Conservation (phyloP, 208 protist species). For the Wallacemonas collosoma region DNA sequence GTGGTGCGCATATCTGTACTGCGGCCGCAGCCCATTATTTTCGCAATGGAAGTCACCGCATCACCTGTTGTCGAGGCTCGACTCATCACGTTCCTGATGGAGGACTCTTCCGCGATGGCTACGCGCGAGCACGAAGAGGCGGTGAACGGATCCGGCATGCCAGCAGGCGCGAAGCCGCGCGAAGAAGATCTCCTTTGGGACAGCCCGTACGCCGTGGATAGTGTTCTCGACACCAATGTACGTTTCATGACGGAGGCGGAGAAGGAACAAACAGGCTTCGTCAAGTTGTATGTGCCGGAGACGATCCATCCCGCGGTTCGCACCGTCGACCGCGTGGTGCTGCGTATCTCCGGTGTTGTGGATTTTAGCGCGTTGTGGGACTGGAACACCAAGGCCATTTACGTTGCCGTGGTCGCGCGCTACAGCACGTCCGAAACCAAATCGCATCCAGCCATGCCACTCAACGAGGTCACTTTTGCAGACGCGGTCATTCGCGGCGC, state of each 20-base stretch:
- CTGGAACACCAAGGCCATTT: slow-evolving; percentile 85
- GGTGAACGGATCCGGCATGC: too few relatives aligned
- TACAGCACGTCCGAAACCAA: slow-evolving; percentile 32
- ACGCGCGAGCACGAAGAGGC: too few relatives aligned
- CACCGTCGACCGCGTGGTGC: slow-evolving; percentile 33
- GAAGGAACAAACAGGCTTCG: too few relatives aligned
- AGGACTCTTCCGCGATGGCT: background rate
- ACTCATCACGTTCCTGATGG: background rate
- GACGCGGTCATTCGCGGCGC: slow-evolving; percentile 49
- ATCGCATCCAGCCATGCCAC: slow-evolving; percentile 3
- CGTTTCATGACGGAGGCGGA: background rate
- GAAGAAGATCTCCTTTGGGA: background rate
- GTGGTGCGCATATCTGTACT: slow-evolving; percentile 31
- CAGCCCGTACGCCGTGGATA: slow-evolving; percentile 1
- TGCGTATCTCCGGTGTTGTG: slow-evolving; percentile 37
- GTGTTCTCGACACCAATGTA: slow-evolving; percentile 6
- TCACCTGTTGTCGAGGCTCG: background rate
- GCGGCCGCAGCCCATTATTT: slow-evolving; percentile 29
- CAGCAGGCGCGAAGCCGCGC: background rate
- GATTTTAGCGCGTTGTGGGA: slow-evolving; percentile 66
- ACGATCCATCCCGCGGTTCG: slow-evolving; percentile 7
- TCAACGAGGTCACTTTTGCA: slow-evolving; percentile 61
- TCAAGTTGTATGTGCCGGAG: too few relatives aligned
- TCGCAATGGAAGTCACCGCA: slow-evolving; percentile 20
- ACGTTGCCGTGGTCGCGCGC: slow-evolving; percentile 55